These are phyloP conservation scores for Heterobasidion annosum DNA, from an alignment of 1,284 basidiomycete species.

Conservation along the genomic window DNA sequence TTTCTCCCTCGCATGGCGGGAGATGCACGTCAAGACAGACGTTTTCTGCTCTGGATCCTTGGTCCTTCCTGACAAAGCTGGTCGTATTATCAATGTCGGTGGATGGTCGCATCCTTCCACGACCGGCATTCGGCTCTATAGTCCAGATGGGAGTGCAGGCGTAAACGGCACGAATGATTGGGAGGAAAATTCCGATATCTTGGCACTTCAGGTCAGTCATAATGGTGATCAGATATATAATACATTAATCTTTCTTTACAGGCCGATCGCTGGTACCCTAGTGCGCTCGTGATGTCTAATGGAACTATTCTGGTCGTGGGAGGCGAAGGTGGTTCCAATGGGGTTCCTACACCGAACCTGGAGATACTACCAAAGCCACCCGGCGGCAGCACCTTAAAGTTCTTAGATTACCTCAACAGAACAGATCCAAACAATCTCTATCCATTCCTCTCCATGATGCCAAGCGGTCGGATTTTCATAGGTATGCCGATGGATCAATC, in stretches of 20 bases:
- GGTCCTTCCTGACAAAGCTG: slow-evolving; percentile 64
- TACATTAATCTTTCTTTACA: slow-evolving; percentile 17
- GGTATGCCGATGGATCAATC: slow-evolving; percentile 27
- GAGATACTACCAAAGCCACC: slow-evolving; percentile 43
- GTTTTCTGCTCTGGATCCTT: slow-evolving; percentile 72
- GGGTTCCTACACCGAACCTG: slow-evolving; percentile 49
- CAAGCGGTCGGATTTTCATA: slow-evolving; percentile 56
- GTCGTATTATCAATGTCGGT: slow-evolving; percentile 60
- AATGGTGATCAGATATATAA: not conserved
- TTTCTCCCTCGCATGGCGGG: slow-evolving; percentile 53
- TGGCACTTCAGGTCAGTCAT: slow-evolving; percentile 38
- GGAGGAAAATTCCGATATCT: slow-evolving; percentile 47
- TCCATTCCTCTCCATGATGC: slow-evolving; percentile 65
- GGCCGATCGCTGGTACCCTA: slow-evolving; percentile 68
- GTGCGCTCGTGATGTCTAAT: slow-evolving; percentile 54
- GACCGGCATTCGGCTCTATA: slow-evolving; percentile 58
- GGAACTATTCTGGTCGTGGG: slow-evolving; percentile 66
- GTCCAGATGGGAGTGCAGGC: slow-evolving; percentile 47
- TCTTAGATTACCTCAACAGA: slow-evolving; percentile 39
- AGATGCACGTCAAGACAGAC: slow-evolving; percentile 65
- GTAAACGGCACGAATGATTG: slow-evolving; percentile 60
- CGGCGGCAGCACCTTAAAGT: slow-evolving; percentile 31
- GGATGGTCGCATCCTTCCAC: slow-evolving; percentile 59
- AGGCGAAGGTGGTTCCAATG: slow-evolving; percentile 67
- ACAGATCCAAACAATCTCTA: slow-evolving; percentile 73